phyloP scores from a whole-genome alignment of 164 flowering plant genomes.

The Litsea cubeba region DNA sequence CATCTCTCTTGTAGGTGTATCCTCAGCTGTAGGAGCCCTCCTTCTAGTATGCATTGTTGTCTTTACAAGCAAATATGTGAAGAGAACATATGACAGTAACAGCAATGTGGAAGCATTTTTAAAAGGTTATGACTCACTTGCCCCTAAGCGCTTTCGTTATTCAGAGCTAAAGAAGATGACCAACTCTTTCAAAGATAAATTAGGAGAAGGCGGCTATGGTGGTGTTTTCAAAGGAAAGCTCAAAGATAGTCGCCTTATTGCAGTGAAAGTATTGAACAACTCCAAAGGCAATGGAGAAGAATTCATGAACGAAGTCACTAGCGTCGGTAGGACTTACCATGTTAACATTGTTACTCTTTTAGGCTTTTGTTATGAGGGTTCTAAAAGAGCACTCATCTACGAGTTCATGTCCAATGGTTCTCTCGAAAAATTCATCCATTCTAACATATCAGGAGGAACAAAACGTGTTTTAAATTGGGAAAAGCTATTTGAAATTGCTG shows the following conservation, averaged over 20 bases:
- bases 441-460: neutral
- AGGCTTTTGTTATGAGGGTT: constrained; percentile 33
- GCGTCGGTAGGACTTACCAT: constrained; percentile 32
- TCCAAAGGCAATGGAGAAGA: constrained; percentile 6
- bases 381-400: constrained; percentile 33
- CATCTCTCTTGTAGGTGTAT: too few species aligned
- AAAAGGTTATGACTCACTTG: constrained; percentile 14
- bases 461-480: neutral
- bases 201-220: constrained; percentile 46
- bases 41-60: too few species aligned
- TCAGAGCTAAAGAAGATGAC: constrained; percentile 34
- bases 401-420: constrained; percentile 44
- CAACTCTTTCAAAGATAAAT: constrained; percentile 28
- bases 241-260: constrained; percentile 28
- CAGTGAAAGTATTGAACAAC: constrained; percentile 35
- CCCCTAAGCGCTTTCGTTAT: constrained; percentile 27
- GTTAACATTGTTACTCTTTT: constrained; percentile 32
- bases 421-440: constrained; percentile 35
- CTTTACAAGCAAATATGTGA: neutral
- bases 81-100: neutral
- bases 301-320: constrained; percentile 30
- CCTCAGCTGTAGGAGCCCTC: too few species aligned
- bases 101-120: constrained; percentile 11
- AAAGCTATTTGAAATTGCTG: neutral
- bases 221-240: constrained; percentile 41